Conservation (phyloP, 2,329 filamentous ascomycete species). For the Myriangium duriaei region DNA sequence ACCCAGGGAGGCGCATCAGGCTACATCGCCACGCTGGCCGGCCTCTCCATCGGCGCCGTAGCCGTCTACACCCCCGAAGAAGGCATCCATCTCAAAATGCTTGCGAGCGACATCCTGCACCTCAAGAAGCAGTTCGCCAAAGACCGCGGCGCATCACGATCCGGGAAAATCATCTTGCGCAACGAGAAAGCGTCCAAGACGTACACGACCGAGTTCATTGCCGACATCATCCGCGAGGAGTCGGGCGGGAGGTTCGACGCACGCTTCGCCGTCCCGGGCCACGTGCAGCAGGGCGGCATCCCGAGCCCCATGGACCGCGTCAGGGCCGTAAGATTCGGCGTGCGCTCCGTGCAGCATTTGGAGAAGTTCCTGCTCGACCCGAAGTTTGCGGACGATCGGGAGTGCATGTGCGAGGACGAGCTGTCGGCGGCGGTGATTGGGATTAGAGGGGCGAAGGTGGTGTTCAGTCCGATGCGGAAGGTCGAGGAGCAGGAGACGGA, state of each 20-base stretch:
- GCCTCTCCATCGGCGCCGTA: conserved; percentile 78
- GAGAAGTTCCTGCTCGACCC: conserved; percentile 46
- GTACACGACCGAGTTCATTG: conserved; percentile 86
- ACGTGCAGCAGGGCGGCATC: conserved; percentile 87
- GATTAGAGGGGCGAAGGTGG: conserved; percentile 76
- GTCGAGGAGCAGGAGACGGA: conserved; percentile 81
- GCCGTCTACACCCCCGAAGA: conserved; percentile 97
- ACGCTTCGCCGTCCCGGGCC: conserved; percentile 79
- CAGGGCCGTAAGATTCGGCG: conserved; percentile 78
- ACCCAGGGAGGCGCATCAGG: conserved; percentile 92
- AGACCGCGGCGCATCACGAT: conserved; percentile 78
- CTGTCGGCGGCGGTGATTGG: conserved; percentile 74
- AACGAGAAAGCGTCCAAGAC: conserved; percentile 88
- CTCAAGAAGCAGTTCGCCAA: conserved; percentile 73
- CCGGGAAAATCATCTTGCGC: conserved; percentile 87
- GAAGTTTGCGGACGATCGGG: conserved; percentile 41
- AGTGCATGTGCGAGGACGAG: conserved; percentile 60
- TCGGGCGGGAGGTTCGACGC: conserved; percentile 86
- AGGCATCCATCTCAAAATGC: conserved; percentile 85
- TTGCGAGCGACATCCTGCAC: conserved; percentile 79
- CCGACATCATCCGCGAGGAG: conserved; percentile 90
- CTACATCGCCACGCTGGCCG: conserved; percentile 83
- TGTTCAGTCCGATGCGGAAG: conserved; percentile 70
- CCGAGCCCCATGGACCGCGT: conserved; percentile 95
- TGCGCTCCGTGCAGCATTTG: conserved; percentile 87